Evolutionary conservation across 306 rosid genomes (phyloP).

Genomic region (Quercus dentata): DNA sequence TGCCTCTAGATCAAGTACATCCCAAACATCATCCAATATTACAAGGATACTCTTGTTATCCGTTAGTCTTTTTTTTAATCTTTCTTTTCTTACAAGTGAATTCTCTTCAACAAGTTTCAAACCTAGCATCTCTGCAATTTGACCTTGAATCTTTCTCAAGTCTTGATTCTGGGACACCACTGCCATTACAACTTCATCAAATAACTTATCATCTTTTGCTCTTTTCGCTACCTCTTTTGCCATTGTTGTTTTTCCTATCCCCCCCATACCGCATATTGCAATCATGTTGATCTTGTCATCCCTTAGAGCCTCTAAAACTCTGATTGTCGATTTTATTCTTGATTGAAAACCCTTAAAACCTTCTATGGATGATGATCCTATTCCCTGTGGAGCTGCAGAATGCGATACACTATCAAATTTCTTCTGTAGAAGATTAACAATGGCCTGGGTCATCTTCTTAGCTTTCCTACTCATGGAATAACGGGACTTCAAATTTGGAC

Average conservation of each 20-base stretch:
- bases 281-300: slow-evolving; percentile 13
- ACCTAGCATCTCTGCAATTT: slow-evolving; percentile 18
- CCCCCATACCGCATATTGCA: slow-evolving; percentile 30
- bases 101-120: slow-evolving; percentile 14
- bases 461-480: too few relatives aligned
- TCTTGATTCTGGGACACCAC: slow-evolving; percentile 22
- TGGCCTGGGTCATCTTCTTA: too few relatives aligned
- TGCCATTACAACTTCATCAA: slow-evolving; percentile 6
- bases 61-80: slow-evolving; percentile 8
- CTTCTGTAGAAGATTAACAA: too few relatives aligned
- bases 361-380: too few relatives aligned
- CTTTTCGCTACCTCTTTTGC: slow-evolving; percentile 8
- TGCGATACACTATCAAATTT: too few relatives aligned
- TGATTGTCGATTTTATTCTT: not conserved
- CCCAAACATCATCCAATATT: slow-evolving; percentile 45
- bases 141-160: slow-evolving; percentile 15
- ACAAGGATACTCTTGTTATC: not conserved
- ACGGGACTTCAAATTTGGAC: too few relatives aligned
- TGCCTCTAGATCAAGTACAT: slow-evolving; percentile 14
- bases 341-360: slow-evolving; percentile 5
- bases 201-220: too few relatives aligned
- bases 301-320: not conserved
- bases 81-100: not conserved
- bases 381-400: too few relatives aligned
- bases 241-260: slow-evolving; percentile 29